Evolutionary conservation across 768 basidiomycete genomes (phyloP).

Genomic region (Trametes cubensis): DNA sequence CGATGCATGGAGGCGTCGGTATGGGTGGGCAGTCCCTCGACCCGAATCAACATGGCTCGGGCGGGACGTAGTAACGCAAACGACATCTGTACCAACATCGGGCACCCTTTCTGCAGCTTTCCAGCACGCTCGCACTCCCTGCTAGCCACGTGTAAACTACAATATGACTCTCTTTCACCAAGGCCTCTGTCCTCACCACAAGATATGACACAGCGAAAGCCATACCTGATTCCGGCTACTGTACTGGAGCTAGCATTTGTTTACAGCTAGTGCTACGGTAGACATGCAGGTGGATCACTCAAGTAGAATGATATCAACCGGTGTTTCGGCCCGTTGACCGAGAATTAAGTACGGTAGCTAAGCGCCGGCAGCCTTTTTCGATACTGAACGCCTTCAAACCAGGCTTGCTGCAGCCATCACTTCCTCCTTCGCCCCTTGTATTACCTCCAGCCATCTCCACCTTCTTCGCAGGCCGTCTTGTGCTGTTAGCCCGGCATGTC

Average conservation of each 20-base stretch:
- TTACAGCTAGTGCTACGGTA: no score
- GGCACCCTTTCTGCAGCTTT: neutral
- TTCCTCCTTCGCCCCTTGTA: neutral
- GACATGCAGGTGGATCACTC: no score
- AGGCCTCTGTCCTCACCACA: no score
- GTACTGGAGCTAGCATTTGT: no score
- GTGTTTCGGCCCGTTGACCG: slow-evolving; percentile 1
- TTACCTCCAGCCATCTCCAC: neutral
- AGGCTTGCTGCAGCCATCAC: neutral
- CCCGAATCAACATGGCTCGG: slow-evolving; percentile 12
- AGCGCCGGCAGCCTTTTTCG: slow-evolving; percentile 12
- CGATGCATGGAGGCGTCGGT: slow-evolving; percentile 22
- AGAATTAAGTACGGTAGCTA: neutral
- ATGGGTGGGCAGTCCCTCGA: slow-evolving; percentile 19
- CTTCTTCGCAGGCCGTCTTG: slow-evolving; percentile 1
- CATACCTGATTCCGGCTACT: no score
- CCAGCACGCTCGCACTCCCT: neutral
- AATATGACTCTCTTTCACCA: no score
- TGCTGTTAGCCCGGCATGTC: slow-evolving; percentile 53
- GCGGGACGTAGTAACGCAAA: slow-evolving; percentile 4
- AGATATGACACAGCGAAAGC: no score
- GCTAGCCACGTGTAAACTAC: no score
- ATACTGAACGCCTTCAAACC: neutral
- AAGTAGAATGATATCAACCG: neutral
- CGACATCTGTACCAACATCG: no score